Evolutionary conservation across 2,329 filamentous ascomycete genomes (phyloP).

Genomic region (Boeremia exigua): DNA sequence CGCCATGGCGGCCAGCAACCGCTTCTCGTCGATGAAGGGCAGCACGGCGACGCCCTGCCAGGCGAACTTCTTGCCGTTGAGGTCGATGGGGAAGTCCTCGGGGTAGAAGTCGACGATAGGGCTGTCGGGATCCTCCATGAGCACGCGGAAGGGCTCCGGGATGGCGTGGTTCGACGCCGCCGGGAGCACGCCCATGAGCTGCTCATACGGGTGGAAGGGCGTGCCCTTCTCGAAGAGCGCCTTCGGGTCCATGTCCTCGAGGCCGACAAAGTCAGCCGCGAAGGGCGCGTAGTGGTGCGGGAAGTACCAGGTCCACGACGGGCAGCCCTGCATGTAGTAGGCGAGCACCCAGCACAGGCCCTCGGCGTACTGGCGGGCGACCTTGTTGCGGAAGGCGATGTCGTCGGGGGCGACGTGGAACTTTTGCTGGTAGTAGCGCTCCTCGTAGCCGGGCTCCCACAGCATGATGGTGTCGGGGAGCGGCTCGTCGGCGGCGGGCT

Average conservation of each 20-base stretch:
- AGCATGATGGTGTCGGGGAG: constrained; percentile 82
- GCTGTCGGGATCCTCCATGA: constrained; percentile 89
- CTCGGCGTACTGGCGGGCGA: constrained; percentile 90
- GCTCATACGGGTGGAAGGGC: constrained; percentile 91
- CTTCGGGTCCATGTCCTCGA: constrained; percentile 71
- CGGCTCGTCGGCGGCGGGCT: constrained; percentile 53
- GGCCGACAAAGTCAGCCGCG: constrained; percentile 88
- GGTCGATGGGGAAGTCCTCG: constrained; percentile 87
- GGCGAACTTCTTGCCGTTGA: constrained; percentile 98
- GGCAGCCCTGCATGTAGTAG: constrained; percentile 98
- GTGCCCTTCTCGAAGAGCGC: constrained; percentile 80
- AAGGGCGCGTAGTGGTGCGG: constrained; percentile 99
- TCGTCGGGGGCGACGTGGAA: constrained; percentile 85
- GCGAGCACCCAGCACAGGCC: constrained; percentile 93
- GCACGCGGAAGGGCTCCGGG: constrained; percentile 82
- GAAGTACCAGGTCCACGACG: constrained; percentile 99
- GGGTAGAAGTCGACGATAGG: constrained; percentile 98
- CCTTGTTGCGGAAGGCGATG: constrained; percentile 83
- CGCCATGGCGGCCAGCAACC: constrained; percentile 80
- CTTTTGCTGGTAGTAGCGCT: constrained; percentile 97
- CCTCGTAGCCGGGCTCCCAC: constrained; percentile 95
- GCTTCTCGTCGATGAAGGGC: constrained; percentile 93
- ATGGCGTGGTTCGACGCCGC: constrained; percentile 92
- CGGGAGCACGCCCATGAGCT: constrained; percentile 96
- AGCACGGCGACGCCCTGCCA: constrained; percentile 96